phyloP scores from a whole-genome alignment of 345 rosid genomes.

The Ceriops zippeliana region DNA sequence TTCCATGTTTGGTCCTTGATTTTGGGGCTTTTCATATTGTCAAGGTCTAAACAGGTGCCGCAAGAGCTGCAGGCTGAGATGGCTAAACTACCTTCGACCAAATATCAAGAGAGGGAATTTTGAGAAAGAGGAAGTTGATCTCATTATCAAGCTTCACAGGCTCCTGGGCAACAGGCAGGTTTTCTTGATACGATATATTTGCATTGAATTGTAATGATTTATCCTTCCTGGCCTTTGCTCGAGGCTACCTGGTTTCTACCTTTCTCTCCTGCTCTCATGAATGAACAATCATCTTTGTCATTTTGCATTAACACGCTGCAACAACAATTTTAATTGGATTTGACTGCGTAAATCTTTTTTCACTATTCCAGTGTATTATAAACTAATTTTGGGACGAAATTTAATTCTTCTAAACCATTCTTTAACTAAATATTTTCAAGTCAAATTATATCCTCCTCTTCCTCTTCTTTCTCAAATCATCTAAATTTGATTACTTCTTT shows the following conservation, averaged over 20 bases:
- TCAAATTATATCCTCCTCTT: no score
- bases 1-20: not conserved
- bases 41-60: slow-evolving; percentile 66
- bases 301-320: no score
- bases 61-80: slow-evolving; percentile 71
- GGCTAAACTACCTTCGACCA: slow-evolving; percentile 79
- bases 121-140: slow-evolving; percentile 69
- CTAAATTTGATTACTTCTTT: no score
- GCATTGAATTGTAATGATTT: not conserved
- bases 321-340: no score
- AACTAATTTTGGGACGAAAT: no score
- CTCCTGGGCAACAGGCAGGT: slow-evolving; percentile 53
- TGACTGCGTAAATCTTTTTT: no score
- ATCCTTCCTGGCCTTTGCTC: not conserved
- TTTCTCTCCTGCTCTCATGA: not conserved
- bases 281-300: no score
- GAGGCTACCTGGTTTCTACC: not conserved
- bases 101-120: slow-evolving; percentile 72
- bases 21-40: not conserved
- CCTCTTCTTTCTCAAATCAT: no score
- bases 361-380: no score
- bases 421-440: no score
- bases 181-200: not conserved
- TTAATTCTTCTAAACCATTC: no score
- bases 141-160: slow-evolving; percentile 64